A percentile compares a stretch with the other conserved stretches of the same genome.
Evolutionary conservation across 495 filamentous ascomycete species (phyloP).

Genomic region (Pyronema domesticum): DNA sequence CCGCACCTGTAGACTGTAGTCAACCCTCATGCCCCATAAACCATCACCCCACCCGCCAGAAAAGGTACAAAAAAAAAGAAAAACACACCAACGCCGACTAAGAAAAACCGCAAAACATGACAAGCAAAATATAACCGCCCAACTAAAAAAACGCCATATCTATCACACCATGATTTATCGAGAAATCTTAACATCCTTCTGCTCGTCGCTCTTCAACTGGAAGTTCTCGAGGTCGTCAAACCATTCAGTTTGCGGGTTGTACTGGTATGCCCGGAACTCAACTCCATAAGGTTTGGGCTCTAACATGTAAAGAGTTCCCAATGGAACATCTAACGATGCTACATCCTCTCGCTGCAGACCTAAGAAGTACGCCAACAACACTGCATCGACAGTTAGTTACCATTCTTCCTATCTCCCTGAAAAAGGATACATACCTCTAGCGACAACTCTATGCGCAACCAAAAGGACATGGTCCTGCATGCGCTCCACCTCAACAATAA

Average conservation of each 20-base stretch:
- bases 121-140: neutral
- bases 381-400: conserved; percentile 18
- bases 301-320: conserved; percentile 80
- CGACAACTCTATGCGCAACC: conserved; percentile 76
- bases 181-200: conserved; percentile 20
- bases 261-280: conserved; percentile 84
- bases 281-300: conserved; percentile 97
- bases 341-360: conserved; percentile 78
- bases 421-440: conserved; percentile 29
- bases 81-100: neutral
- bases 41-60: too few relatives aligned
- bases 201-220: conserved; percentile 20
- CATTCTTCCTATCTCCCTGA: neutral
- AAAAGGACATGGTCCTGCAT: conserved; percentile 90
- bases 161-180: neutral
- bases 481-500: conserved; percentile 91
- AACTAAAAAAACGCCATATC: too few relatives aligned
- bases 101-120: neutral
- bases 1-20: neutral
- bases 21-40: too few relatives aligned
- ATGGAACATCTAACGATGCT: conserved; percentile 75
- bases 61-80: too few relatives aligned
- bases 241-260: conserved; percentile 55
- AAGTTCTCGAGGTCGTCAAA: conserved; percentile 66
- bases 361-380: conserved; percentile 89